Conservation (phyloP, 163 green algal genomes). For the Prototheca stagnorum region DNA sequence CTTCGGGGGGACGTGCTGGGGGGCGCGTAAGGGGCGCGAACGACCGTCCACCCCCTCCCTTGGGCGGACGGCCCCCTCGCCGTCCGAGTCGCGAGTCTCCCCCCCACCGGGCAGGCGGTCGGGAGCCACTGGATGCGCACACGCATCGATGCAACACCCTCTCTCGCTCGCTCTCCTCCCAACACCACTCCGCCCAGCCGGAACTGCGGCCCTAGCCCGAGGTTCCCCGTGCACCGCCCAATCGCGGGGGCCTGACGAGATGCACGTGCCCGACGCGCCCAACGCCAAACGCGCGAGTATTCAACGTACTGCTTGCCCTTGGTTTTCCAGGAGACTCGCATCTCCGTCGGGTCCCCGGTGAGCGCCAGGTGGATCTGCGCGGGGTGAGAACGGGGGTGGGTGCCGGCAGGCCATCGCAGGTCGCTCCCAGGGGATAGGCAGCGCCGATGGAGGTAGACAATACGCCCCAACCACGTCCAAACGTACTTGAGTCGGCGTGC, state of each 20-base stretch:
- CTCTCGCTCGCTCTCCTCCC: background rate
- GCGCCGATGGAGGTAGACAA: too few species aligned
- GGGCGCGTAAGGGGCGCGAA: too few species aligned
- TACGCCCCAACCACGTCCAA: too few species aligned
- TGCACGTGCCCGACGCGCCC: background rate
- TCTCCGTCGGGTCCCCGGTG: constrained; percentile 13
- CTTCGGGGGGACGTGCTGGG: too few species aligned
- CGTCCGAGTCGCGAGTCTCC: too few species aligned
- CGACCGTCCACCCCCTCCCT: too few species aligned
- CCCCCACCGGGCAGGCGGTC: too few species aligned
- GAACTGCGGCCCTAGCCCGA: background rate
- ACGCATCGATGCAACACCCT: background rate
- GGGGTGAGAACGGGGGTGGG: background rate
- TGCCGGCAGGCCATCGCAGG: too few species aligned
- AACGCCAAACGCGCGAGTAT: background rate
- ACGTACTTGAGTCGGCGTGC: too few species aligned
- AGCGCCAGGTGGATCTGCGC: constrained; percentile 21
- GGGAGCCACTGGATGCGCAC: background rate
- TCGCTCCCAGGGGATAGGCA: too few species aligned
- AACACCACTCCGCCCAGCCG: background rate
- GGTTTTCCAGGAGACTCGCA: constrained; percentile 23
- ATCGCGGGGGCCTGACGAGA: background rate
- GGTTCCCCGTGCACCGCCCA: background rate
- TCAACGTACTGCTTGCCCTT: background rate
- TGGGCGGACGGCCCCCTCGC: too few species aligned